Conservation (phyloP, 2,329 filamentous ascomycete species). For the Talaromyces piceae region DNA sequence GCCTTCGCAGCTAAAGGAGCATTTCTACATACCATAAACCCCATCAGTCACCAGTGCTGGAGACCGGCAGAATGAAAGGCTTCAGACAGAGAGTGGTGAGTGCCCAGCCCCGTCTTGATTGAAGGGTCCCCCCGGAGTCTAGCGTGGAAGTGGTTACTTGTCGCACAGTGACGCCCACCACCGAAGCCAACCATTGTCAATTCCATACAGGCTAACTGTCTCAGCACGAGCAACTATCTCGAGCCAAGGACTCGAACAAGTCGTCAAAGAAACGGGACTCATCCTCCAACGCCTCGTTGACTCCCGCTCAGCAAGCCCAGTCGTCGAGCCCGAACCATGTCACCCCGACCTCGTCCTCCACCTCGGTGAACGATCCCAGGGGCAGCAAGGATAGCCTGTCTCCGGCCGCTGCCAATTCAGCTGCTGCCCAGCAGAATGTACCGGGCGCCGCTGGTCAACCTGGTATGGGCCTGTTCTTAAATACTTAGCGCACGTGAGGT, state of each 20-base stretch:
- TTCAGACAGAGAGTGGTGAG: constrained; percentile 96
- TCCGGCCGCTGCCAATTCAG: constrained; percentile 24
- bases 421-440: constrained; percentile 18
- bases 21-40: too few species aligned
- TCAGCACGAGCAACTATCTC: constrained; percentile 76
- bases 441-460: constrained; percentile 23
- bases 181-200: too few species aligned
- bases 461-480: constrained; percentile 30
- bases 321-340: constrained; percentile 55
- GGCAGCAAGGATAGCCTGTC: constrained; percentile 58
- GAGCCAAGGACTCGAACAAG: constrained; percentile 81
- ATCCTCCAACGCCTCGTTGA: constrained; percentile 54
- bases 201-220: constrained; percentile 37
- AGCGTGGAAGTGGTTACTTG: too few species aligned
- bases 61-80: constrained; percentile 70
- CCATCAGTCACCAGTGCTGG: not conserved
- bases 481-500: constrained; percentile 23
- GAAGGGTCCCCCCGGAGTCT: too few species aligned
- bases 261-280: constrained; percentile 60
- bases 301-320: constrained; percentile 36
- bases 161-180: too few species aligned
- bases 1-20: too few species aligned
- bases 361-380: constrained; percentile 74
- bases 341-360: constrained; percentile 84
- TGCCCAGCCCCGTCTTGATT: constrained; percentile 28